These are phyloP conservation scores for Debaryomyces tyrocola DNA, from an alignment of 805 yeast genomes.

Conservation along the genomic window DNA sequence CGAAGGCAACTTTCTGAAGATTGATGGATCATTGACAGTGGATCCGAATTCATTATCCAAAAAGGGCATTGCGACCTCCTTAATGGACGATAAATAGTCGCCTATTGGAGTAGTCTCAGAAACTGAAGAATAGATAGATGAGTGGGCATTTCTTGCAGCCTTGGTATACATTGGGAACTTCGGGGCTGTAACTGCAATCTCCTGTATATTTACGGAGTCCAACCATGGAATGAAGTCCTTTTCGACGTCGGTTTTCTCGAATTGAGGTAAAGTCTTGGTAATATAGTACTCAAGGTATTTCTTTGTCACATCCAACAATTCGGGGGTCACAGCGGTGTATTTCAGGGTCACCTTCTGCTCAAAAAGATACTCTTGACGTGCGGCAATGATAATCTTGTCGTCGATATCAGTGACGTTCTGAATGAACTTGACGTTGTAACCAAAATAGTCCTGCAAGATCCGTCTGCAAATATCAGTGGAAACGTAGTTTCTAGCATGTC, in stretches of 20 bases:
- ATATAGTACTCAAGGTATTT: constrained; percentile 52
- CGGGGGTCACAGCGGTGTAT: constrained; percentile 27
- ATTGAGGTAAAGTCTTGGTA: constrained; percentile 53
- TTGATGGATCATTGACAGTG: constrained; percentile 76
- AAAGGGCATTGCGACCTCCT: constrained; percentile 72
- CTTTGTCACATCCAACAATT: constrained; percentile 39
- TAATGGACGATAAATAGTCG: constrained; percentile 50
- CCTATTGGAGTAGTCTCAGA: constrained; percentile 22
- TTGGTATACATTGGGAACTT: constrained; percentile 82
- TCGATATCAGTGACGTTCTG: constrained; percentile 99
- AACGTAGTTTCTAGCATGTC: constrained; percentile 97
- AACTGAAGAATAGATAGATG: constrained; percentile 36
- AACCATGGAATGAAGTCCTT: constrained; percentile 55
- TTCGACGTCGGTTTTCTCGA: constrained; percentile 19
- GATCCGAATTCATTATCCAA: constrained; percentile 75
- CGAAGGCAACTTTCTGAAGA: constrained; percentile 80
- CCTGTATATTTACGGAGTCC: constrained; percentile 46
- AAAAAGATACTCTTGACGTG: constrained; percentile 84
- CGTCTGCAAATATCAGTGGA: constrained; percentile 92
- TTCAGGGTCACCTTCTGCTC: constrained; percentile 49
- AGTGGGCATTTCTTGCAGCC: constrained; percentile 55
- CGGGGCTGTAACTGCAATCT: constrained; percentile 60
- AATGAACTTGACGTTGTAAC: constrained; percentile 82
- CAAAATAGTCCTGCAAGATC: constrained; percentile 85
- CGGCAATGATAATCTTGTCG: constrained; percentile 93